phyloP scores from a whole-genome alignment of 139 green algal species.

The Chlamydomonas eustigma region DNA sequence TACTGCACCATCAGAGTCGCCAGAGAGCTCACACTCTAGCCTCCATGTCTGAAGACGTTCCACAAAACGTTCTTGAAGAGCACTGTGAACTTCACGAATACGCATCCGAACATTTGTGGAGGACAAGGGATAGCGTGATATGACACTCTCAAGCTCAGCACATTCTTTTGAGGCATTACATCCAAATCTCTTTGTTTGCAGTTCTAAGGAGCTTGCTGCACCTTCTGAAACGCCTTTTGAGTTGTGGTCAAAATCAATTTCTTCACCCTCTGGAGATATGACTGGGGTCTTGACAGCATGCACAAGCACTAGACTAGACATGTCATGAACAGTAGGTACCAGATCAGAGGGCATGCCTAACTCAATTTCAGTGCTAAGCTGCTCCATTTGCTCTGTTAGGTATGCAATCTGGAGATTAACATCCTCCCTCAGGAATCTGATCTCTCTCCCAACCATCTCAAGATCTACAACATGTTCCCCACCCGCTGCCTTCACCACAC shows the following conservation, averaged over 20 bases:
- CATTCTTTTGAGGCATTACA: background rate
- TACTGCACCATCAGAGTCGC: background rate
- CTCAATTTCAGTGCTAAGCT: background rate
- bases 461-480: background rate
- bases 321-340: too few species aligned
- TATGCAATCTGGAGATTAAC: background rate
- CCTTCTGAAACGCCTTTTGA: too few species aligned
- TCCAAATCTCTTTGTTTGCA: too few species aligned
- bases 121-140: background rate
- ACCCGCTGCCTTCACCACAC: background rate
- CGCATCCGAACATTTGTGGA: background rate
- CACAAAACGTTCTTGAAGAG: background rate
- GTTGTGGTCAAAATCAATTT: too few species aligned
- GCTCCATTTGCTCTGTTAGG: background rate
- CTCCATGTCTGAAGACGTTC: background rate
- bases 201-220: too few species aligned
- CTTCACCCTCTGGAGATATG: too few species aligned
- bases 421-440: background rate
- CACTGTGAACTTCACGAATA: conserved; percentile 1
- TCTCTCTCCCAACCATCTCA: background rate
- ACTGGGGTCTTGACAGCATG: too few species aligned
- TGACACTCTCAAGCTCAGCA: background rate
- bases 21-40: background rate
- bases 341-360: too few species aligned
- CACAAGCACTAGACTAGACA: too few species aligned